phyloP scores from a whole-genome alignment of 192 early-diverging fungal genomes.

The Coemansia furcata region DNA sequence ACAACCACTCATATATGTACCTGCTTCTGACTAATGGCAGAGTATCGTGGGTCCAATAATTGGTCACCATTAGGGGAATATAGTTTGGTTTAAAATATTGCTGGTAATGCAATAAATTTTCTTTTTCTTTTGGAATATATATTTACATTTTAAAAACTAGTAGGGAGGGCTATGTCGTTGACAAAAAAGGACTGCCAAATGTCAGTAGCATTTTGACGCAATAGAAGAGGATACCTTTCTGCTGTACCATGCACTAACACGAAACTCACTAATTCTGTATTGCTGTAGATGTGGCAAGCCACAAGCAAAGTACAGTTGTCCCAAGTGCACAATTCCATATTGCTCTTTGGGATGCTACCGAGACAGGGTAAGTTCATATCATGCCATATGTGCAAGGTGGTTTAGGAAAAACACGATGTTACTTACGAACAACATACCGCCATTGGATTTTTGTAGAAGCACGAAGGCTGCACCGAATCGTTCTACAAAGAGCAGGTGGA shows the following conservation, averaged over 20 bases:
- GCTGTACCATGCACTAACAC: neutral
- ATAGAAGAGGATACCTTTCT: neutral
- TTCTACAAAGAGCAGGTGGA: slow-evolving; percentile 46
- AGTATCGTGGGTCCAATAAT: too few relatives aligned
- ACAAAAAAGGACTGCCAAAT: slow-evolving; percentile 4
- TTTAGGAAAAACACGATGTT: neutral
- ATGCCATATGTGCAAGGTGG: neutral
- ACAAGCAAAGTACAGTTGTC: slow-evolving; percentile 46
- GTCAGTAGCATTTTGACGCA: neutral
- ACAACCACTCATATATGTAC: too few relatives aligned
- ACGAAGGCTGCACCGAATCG: slow-evolving; percentile 37
- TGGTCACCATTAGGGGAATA: too few relatives aligned
- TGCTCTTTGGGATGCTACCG: slow-evolving; percentile 48
- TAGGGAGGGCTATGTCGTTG: neutral
- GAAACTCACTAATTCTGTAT: neutral
- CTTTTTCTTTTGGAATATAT: neutral
- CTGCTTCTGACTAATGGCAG: too few relatives aligned
- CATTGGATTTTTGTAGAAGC: slow-evolving; percentile 12
- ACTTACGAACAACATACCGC: neutral
- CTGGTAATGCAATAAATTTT: too few relatives aligned
- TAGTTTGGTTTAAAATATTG: too few relatives aligned
- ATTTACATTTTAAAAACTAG: neutral
- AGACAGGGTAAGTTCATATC: slow-evolving; percentile 23
- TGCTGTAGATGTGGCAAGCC: slow-evolving; percentile 36
- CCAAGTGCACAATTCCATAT: slow-evolving; percentile 39